These are phyloP conservation scores for Lichtheimia ramosa DNA, from an alignment of 371 early-diverging fungal genomes.

Conservation along the genomic window DNA sequence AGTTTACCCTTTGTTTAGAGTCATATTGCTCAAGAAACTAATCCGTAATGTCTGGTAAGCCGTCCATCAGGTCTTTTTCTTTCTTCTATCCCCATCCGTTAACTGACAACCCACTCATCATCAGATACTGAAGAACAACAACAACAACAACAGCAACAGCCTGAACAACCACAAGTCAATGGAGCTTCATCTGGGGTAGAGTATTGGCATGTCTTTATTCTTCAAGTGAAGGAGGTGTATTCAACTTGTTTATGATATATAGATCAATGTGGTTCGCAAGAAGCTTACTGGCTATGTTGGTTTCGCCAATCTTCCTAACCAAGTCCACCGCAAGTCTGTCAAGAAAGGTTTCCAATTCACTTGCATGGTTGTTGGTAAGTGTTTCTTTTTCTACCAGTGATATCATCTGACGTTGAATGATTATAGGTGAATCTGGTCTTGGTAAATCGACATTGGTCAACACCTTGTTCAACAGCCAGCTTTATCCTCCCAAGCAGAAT, in stretches of 20 bases:
- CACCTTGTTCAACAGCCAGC: constrained; percentile 94
- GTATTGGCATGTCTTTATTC: background rate
- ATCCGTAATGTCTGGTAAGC: constrained; percentile 7
- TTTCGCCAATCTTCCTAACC: constrained; percentile 97
- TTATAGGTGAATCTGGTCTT: constrained; percentile 92
- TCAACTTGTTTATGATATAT: background rate
- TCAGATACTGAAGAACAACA: too few relatives aligned
- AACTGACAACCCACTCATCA: too few relatives aligned
- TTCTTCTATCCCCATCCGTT: background rate
- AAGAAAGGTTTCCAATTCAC: constrained; percentile 99
- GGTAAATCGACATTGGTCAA: constrained; percentile 99
- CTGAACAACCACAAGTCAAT: constrained; percentile 27
- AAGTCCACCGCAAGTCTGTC: constrained; percentile 97
- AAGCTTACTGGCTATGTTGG: constrained; percentile 95
- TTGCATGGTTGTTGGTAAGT: constrained; percentile 94
- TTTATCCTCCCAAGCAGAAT: constrained; percentile 87
- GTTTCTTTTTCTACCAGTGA: background rate
- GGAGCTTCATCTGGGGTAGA: constrained; percentile 35
- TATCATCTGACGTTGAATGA: background rate
- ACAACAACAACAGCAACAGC: background rate
- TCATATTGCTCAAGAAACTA: background rate
- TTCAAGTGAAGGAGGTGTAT: background rate
- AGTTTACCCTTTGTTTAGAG: background rate
- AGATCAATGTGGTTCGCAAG: constrained; percentile 61
- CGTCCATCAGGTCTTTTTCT: background rate